Evolutionary conservation across 2,329 filamentous ascomycete species (phyloP), one percentile per base, ranked within the genome.

Genomic region (Penicillium occitanis): DNA sequence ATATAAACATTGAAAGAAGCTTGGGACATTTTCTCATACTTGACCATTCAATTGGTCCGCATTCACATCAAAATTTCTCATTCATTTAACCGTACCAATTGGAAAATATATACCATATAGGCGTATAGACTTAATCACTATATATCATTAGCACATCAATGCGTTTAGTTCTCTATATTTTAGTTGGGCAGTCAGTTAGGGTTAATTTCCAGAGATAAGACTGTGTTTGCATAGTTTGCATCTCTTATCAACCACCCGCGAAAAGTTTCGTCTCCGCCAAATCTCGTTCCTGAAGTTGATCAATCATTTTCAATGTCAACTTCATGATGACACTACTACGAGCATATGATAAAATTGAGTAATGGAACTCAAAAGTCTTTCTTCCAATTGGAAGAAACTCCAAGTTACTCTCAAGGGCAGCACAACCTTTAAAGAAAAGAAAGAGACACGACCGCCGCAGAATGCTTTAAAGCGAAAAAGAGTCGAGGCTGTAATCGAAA

Each of bases 371-470:
- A 78, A 77, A 66, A 75, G 72, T 57, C 76, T 83, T 53, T 84
- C 82, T 65, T 79, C 78, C 67, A 84, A 84, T 72, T 84, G 82
- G 82, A 83, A 81, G 71, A 83, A 80, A 72, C 75, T 84, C 66
- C 81, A 83, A 72, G 75, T 74, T 67, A 79, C 77, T n/a, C 70
- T 83, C 35, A 78, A 80, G 66, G 77, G 75, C 53, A 72, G 75
- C 57, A 69, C 74, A 11, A 57, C 70, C 37, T 63, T 73, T 53
- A 68, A 70, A 22, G 78, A 78, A 48, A 59, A 50, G 46, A 62
- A 46, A 48, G 53, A 50, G 10, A 30, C 42, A 74, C 76, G 55
- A 72, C 73, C 59, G 74, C 73, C 59, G 61, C 72, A 73, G 64
- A 70, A 76, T 74, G 74, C 66, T 65, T 67, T 73, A 68, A 79